These are phyloP conservation scores for Aureobasidium melanogenum DNA, from an alignment of 2,329 filamentous ascomycete genomes.

Conservation along the genomic window DNA sequence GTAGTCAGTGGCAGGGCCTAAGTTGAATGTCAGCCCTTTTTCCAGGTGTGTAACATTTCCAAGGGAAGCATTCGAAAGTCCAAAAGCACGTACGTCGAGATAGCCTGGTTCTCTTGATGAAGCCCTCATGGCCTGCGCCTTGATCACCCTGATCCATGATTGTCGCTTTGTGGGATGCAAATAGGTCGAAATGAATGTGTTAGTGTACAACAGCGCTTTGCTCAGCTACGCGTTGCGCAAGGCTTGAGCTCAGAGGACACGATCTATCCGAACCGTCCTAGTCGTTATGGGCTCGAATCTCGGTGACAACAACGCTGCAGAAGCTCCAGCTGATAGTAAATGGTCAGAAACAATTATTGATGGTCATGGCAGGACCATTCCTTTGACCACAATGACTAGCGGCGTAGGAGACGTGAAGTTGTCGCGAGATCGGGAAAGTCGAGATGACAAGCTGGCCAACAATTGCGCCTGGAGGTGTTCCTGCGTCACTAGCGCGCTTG, in stretches of 20 bases:
- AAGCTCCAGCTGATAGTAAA: not conserved
- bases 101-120: slow-evolving; percentile 12
- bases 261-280: not conserved
- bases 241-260: not conserved
- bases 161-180: not conserved
- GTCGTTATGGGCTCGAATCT: not conserved
- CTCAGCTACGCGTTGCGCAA: not conserved
- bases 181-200: not conserved
- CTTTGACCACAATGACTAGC: not conserved
- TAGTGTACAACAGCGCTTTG: not conserved
- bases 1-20: slow-evolving; percentile 89
- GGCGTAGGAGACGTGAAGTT: not conserved
- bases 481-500: not conserved
- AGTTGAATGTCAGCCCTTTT: not conserved
- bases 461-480: not conserved
- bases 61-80: not conserved
- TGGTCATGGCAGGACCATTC: not conserved
- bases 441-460: slow-evolving; percentile 4
- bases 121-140: slow-evolving; percentile 12
- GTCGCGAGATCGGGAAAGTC: slow-evolving; percentile 7
- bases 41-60: not conserved
- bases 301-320: not conserved
- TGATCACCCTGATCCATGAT: slow-evolving; percentile 16
- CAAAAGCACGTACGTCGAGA: slow-evolving; percentile 8
- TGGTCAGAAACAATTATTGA: not conserved